Conservation (phyloP, 179 eudicot species). For the Nepenthes alata region DNA sequence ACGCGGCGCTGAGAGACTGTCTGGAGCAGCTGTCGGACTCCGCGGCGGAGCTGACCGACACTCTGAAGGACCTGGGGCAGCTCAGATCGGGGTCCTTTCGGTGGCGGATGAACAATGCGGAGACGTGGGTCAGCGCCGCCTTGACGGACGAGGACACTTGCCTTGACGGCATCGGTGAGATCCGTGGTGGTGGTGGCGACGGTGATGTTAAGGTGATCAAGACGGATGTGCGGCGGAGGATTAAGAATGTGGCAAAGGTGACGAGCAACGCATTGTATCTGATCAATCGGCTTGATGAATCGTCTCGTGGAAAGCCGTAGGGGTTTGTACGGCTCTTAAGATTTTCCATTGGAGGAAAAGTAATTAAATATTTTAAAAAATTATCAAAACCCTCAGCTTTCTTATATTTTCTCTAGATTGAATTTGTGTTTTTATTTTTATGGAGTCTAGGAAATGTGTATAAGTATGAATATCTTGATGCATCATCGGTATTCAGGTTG, state of each 20-base stretch:
- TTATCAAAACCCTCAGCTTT: too few relatives aligned
- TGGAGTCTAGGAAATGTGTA: too few relatives aligned
- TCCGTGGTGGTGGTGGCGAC: slow-evolving; percentile 12
- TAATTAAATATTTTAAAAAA: too few relatives aligned
- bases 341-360: too few relatives aligned
- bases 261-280: slow-evolving; percentile 58
- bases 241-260: slow-evolving; percentile 37
- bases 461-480: too few relatives aligned
- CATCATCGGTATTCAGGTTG: too few relatives aligned
- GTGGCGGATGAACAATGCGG: slow-evolving; percentile 29
- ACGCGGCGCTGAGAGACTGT: slow-evolving; percentile 21
- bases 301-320: background rate
- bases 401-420: too few relatives aligned
- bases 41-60: slow-evolving; percentile 16
- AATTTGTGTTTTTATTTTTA: too few relatives aligned
- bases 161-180: slow-evolving; percentile 41
- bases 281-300: slow-evolving; percentile 29
- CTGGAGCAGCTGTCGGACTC: slow-evolving; percentile 21
- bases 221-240: slow-evolving; percentile 10
- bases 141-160: slow-evolving; percentile 52
- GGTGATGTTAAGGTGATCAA: slow-evolving; percentile 10
- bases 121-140: slow-evolving; percentile 77
- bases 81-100: slow-evolving; percentile 12
- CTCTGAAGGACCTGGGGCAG: slow-evolving; percentile 22
- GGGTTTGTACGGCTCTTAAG: too few relatives aligned